A percentile compares a stretch with the other conserved stretches of the same genome.
Conservation (phyloP, 495 filamentous ascomycete genomes). For the Daldinia caldariorum region DNA sequence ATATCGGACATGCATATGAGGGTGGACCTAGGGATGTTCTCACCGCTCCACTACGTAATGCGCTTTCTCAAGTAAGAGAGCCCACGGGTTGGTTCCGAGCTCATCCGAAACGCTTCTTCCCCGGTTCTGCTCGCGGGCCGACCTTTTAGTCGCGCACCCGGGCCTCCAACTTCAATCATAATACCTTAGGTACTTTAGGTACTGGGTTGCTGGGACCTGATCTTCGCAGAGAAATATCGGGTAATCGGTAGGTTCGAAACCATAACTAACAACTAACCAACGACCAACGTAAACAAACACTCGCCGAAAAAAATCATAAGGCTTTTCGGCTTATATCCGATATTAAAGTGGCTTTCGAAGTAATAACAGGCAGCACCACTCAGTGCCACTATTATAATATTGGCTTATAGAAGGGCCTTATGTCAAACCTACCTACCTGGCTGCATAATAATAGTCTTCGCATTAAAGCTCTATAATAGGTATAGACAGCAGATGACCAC, state of each 20-base stretch:
- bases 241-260: background rate
- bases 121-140: slow-evolving; percentile 5
- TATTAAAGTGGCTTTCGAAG: background rate
- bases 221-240: background rate
- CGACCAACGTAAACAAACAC: background rate
- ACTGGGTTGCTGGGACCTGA: background rate
- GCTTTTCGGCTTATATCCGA: background rate
- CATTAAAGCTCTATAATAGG: background rate
- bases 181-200: too few species aligned
- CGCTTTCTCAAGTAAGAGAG: background rate
- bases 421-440: background rate
- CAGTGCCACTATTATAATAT: background rate
- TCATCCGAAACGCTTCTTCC: slow-evolving; percentile 3
- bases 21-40: background rate
- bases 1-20: slow-evolving; percentile 4
- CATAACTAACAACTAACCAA: background rate
- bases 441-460: background rate
- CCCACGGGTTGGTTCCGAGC: background rate
- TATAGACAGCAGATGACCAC: background rate
- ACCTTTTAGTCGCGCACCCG: background rate
- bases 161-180: background rate
- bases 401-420: background rate
- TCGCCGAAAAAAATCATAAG: background rate
- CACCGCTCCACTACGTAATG: slow-evolving; percentile 6
- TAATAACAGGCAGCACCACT: background rate